Conservation (phyloP, 2,329 filamentous ascomycete genomes). For the Albifimbria verrucaria region DNA sequence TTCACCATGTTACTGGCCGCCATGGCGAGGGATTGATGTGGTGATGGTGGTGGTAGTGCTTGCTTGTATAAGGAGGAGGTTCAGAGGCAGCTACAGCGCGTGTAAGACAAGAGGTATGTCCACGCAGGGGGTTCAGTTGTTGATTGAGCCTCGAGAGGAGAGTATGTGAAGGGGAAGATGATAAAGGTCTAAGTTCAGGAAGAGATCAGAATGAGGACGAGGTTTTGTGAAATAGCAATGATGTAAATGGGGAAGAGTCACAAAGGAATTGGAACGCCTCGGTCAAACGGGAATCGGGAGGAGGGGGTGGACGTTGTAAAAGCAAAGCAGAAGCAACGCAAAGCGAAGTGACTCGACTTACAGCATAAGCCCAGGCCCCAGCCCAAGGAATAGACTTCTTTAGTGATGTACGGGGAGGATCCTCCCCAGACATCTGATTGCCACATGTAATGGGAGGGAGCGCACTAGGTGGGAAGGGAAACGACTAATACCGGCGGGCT, state of each 20-base stretch:
- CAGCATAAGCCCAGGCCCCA: no score
- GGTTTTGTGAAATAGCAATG: background rate
- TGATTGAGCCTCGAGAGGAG: no score
- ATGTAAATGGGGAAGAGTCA: background rate
- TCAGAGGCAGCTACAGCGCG: background rate
- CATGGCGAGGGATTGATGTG: constrained; percentile 36
- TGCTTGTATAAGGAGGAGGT: background rate
- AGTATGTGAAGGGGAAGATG: no score
- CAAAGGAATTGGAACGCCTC: background rate
- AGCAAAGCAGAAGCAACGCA: no score
- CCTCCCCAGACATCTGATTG: background rate
- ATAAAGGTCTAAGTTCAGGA: no score
- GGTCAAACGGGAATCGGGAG: background rate
- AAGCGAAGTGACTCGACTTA: background rate
- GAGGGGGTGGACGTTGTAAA: no score
- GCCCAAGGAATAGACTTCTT: no score
- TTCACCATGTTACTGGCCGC: constrained; percentile 62
- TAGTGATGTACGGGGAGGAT: no score
- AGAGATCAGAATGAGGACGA: background rate
- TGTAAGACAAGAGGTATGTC: background rate
- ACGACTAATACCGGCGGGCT: no score
- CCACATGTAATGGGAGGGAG: background rate
- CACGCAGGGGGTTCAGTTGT: background rate
- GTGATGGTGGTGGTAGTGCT: constrained; percentile 7
- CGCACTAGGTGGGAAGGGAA: background rate